Conservation (phyloP, 2,329 filamentous ascomycete genomes). For the Alternaria arbusti region DNA sequence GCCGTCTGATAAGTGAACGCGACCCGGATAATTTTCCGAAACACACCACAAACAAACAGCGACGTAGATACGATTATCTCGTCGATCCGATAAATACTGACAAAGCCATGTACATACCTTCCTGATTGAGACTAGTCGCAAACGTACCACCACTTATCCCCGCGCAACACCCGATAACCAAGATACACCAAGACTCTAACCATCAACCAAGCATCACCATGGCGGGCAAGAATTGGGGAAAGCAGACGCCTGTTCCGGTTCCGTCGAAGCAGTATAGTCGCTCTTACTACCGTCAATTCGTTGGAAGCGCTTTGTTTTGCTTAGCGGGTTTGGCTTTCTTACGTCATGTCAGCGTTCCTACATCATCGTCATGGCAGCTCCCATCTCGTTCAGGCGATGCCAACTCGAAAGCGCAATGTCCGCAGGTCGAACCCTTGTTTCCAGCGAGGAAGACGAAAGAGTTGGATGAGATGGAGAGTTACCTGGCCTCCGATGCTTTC, state of each 20-base stretch:
- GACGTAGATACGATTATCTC: neutral
- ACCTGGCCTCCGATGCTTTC: slow-evolving; percentile 36
- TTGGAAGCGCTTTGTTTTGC: slow-evolving; percentile 4
- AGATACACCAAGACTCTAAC: neutral
- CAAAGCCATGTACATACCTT: slow-evolving; percentile 5
- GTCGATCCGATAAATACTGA: neutral
- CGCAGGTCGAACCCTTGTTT: slow-evolving; percentile 37
- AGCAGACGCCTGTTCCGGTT: slow-evolving; percentile 3
- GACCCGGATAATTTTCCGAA: neutral
- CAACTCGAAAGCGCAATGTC: slow-evolving; percentile 25
- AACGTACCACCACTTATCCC: slow-evolving; percentile 5
- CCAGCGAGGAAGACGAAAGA: slow-evolving; percentile 31
- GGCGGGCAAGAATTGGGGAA: slow-evolving; percentile 17
- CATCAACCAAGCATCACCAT: slow-evolving; percentile 13
- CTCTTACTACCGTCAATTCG: slow-evolving; percentile 4
- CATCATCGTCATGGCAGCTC: slow-evolving; percentile 24
- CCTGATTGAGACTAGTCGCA: slow-evolving; percentile 8
- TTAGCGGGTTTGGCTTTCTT: slow-evolving; percentile 2
- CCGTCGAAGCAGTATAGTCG: neutral
- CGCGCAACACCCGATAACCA: neutral
- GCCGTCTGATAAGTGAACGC: neutral
- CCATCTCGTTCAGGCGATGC: neutral
- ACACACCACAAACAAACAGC: neutral
- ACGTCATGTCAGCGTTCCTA: slow-evolving; percentile 13
- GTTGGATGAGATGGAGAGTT: slow-evolving; percentile 36